These are phyloP conservation scores for Allantophomopsis lycopodina DNA, from an alignment of 2,329 filamentous ascomycete species.

Conservation along the genomic window DNA sequence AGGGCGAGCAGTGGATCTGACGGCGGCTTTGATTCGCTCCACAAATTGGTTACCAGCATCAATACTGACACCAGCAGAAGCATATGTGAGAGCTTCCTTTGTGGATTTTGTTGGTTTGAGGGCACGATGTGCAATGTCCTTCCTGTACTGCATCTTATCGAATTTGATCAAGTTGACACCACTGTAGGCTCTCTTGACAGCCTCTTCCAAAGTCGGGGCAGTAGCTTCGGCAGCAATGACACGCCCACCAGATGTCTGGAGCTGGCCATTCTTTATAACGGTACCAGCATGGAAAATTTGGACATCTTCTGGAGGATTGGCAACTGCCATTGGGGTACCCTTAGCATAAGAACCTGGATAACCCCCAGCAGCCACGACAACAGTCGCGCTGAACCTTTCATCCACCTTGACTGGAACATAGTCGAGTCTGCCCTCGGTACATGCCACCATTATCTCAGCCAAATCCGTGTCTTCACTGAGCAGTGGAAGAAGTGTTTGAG, in stretches of 20 bases:
- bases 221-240: constrained; percentile 89
- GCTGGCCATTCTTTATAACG: constrained; percentile 41
- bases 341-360: constrained; percentile 83
- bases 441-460: constrained; percentile 79
- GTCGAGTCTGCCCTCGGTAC: constrained; percentile 61
- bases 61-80: constrained; percentile 84
- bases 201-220: constrained; percentile 61
- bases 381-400: constrained; percentile 66
- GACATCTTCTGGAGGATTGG: constrained; percentile 32
- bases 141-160: constrained; percentile 44
- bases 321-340: constrained; percentile 47
- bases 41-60: constrained; percentile 90
- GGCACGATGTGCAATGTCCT: constrained; percentile 77
- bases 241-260: constrained; percentile 73
- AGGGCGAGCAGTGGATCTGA: constrained; percentile 70
- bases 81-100: constrained; percentile 64
- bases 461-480: constrained; percentile 69
- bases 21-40: constrained; percentile 77
- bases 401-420: constrained; percentile 55
- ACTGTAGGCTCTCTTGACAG: constrained; percentile 77
- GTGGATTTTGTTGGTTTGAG: constrained; percentile 30
- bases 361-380: constrained; percentile 85
- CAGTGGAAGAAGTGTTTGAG: constrained; percentile 71
- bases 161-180: constrained; percentile 84
- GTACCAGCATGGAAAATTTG: constrained; percentile 94